phyloP scores from a whole-genome alignment of 176 grass and related monocot genomes.

The Juncus inflexus region DNA sequence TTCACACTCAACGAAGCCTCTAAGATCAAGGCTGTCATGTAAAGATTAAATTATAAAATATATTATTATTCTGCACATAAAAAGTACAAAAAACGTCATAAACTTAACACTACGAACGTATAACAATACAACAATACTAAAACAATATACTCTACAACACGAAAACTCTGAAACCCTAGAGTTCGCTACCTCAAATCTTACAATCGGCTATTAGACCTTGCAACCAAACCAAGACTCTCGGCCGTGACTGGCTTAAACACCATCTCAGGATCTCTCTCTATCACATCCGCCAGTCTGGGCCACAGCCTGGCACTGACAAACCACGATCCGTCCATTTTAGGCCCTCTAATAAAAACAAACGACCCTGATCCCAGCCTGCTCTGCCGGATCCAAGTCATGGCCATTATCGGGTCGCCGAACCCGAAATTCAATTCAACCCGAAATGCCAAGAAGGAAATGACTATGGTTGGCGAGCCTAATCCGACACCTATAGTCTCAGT shows the following conservation, averaged over 20 bases:
- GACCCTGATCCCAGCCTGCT: conserved; percentile 36
- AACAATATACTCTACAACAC: no score
- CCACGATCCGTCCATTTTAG: conserved; percentile 52
- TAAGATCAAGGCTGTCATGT: no score
- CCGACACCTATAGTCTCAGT: conserved; percentile 56
- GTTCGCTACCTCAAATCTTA: not conserved
- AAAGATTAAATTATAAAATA: no score
- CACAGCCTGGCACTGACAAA: conserved; percentile 43
- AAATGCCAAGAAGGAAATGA: conserved; percentile 50
- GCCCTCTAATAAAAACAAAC: conserved; percentile 37
- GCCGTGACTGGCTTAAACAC: conserved; percentile 51
- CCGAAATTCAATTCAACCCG: conserved; percentile 47
- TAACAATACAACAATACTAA: no score
- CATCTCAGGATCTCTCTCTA: conserved; percentile 38
- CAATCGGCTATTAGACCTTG: conserved; percentile 9
- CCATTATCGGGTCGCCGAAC: conserved; percentile 38
- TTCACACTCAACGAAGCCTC: no score
- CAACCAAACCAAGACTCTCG: conserved; percentile 33
- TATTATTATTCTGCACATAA: no score
- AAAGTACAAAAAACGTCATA: no score
- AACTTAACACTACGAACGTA: no score
- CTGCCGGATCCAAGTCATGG: conserved; percentile 44
- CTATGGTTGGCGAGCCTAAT: conserved; percentile 43
- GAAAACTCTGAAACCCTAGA: no score
- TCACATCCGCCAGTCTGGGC: conserved; percentile 42